Evolutionary conservation across 1,284 basidiomycete genomes (phyloP), one percentile per base, ranked within the genome.

Genomic region (Cystobasidium pallidum): DNA sequence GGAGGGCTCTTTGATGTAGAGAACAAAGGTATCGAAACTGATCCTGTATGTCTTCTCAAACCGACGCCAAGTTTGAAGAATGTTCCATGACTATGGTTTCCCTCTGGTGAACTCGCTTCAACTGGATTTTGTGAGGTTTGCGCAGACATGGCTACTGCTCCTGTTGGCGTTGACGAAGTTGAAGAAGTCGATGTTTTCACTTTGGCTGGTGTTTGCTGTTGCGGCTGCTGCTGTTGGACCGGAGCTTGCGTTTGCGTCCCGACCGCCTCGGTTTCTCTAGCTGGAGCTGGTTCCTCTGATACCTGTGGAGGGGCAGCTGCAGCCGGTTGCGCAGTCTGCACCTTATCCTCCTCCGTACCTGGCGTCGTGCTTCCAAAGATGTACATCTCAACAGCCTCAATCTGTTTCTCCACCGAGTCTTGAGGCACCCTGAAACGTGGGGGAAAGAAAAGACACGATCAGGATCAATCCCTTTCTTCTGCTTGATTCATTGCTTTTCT

Each of bases 401-500:
- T 86, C 72, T 91, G 89, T 77, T 86, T 85, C 55, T 85, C 81
- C 10, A 88, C 84, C 77, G 91, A 65, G n/a, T 68, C 88, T 74
- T 85, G 83, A 11, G 91, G 89, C 54, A 92, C 81, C 39, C 91
- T 93, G 76, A 28, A 21, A 32, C 10, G n/a, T n/a, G n/a, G n/a
- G n/a, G n/a, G n/a, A n/a, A n/a, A 30, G 7, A 57, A 32, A 28
- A 71, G 32, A 32, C 32, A 32, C 57, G 39, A 70, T 62, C n/a
- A 21, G 58, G 45, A 36, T 13, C 17, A n/a, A 8, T 61, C 80
- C n/a, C n/a, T n/a, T 77, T 65, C 24, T 43, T 10, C 26, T 24
- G 15, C 26, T 28, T 24, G 7, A 13, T n/a, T n/a, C n/a, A n/a
- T n/a, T n/a, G n/a, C n/a, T n/a, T n/a, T n/a, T n/a, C n/a, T n/a